Evolutionary conservation across 2,329 filamentous ascomycete genomes (phyloP), one percentile per base, ranked within the genome.

Genomic region (Sporothrix brasiliensis): DNA sequence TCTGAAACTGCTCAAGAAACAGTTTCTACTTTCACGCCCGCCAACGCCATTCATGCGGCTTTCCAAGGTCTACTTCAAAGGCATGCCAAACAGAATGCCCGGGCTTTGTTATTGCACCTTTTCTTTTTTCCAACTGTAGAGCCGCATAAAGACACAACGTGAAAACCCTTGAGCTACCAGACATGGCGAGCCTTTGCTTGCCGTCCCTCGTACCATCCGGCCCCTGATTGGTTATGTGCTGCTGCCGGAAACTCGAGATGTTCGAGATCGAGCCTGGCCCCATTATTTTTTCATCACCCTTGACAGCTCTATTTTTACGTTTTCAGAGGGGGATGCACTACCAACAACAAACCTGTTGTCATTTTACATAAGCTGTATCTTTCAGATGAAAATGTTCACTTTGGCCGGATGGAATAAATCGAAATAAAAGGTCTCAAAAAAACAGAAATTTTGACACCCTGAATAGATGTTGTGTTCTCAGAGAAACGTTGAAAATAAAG

Each of bases 1-100:
- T 52, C 54, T 69, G 66, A 68, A 68, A 68, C 66, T 13, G 21
- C 34, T 47, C 66, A 52, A 68, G 52, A 68, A 68, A 67, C 65
- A 34, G 30, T 49, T 34, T 16, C 41, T 39, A n/a, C 63, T 54
- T 44, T n/a, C 65, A 67, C 19, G 6, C 13, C 44, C 44, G 7
- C 27, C 34, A 50, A 6, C 49, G 65, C 16, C n/a, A 19, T 34
- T 54, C 50, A 67, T 54, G 65, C 65, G 13, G 19, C 65, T 21
- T 27, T n/a, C n/a, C 49, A 6, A n/a, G 16, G n/a, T 41, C 30
- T 16, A 41, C 54, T 58, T 19, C 54, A 41, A 41, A 30, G 16
- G 7, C 54, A 16, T 27, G 34, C 39, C 30, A 27, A 30, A 56
- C 16, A 19, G 4, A 27, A 56, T 34, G n/a, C n/a, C n/a, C 34